Conservation (phyloP, 2,329 filamentous ascomycete genomes). For the Huntiella decipiens region DNA sequence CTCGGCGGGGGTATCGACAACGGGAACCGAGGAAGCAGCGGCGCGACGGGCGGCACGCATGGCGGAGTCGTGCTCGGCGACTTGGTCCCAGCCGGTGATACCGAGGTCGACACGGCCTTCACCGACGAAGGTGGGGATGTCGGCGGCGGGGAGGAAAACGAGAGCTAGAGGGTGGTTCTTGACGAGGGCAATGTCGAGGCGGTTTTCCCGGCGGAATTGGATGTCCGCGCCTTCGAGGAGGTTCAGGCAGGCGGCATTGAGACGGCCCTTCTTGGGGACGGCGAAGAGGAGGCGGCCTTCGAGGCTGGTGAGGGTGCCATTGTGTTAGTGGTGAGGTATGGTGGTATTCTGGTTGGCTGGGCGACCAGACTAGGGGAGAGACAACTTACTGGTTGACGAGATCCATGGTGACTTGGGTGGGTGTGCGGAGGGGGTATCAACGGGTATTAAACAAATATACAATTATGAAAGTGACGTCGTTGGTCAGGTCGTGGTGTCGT, state of each 20-base stretch:
- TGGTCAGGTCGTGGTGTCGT: neutral
- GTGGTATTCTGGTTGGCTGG: neutral
- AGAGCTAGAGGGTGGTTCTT: slow-evolving; percentile 93
- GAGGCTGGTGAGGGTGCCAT: slow-evolving; percentile 35
- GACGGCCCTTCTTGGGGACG: slow-evolving; percentile 96
- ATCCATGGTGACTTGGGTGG: slow-evolving; percentile 26
- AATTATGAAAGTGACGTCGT: neutral
- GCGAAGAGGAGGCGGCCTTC: slow-evolving; percentile 89
- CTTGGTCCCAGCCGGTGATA: slow-evolving; percentile 86
- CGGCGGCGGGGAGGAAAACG: slow-evolving; percentile 88
- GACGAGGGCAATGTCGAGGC: slow-evolving; percentile 91
- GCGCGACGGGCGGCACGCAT: slow-evolving; percentile 30
- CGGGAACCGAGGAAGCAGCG: slow-evolving; percentile 18
- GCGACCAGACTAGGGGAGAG: neutral
- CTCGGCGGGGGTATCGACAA: slow-evolving; percentile 8
- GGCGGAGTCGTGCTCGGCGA: slow-evolving; percentile 68
- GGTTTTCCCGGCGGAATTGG: slow-evolving; percentile 85
- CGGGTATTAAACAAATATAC: neutral
- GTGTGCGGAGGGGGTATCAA: neutral
- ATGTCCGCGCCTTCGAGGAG: slow-evolving; percentile 87
- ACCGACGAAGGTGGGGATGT: slow-evolving; percentile 94
- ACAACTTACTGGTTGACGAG: slow-evolving; percentile 38
- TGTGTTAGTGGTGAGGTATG: neutral
- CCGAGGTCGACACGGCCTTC: slow-evolving; percentile 86
- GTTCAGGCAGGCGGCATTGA: slow-evolving; percentile 74